Base-by-base conservation (phyloP, 2,329 filamentous ascomycete genomes). In the Septoria petroselini region DNA sequence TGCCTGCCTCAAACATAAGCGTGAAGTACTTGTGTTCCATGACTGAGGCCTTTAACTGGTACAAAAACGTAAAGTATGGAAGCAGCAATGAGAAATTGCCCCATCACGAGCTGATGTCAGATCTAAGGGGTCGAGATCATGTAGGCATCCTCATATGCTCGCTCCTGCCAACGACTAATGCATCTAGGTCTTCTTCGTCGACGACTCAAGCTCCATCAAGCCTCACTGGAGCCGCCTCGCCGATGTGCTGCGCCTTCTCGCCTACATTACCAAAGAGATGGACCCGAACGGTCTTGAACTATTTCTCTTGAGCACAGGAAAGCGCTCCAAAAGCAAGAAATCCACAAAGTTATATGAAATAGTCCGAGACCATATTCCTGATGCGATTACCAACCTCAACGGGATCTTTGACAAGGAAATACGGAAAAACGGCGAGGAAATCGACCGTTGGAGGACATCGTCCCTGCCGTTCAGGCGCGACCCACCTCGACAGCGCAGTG, bases 121-220 rank as follows among this genome's bases (percentile, higher is more conserved):
- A n/a, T n/a, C n/a, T n/a, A n/a, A n/a, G n/a, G n/a, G n/a, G n/a
- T n/a, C n/a, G n/a, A n/a, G n/a, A n/a, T n/a, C n/a, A n/a, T n/a
- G n/a, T n/a, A n/a, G n/a, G n/a, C n/a, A n/a, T n/a, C n/a, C n/a
- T n/a, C n/a, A n/a, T n/a, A n/a, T n/a, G n/a, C n/a, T n/a, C n/a
- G n/a, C n/a, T n/a, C n/a, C n/a, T n/a, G n/a, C n/a, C n/a, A n/a
- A n/a, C n/a, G 7, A 35, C 11, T 15, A 29, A 15, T 12, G 8
- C 7, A 9, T 1, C 14, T 27, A 58, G 52, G 45, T 55, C 11
- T 52, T 58, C 38, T 21, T 58, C 18, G 21, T 58, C 19, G 55
- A 58, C 23, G 42, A 58, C 23, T 48, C 49, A 2, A 2, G 12
- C 18, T 39, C 30, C 2, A 58, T 58, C 52, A 23, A 25, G 12